These are phyloP conservation scores for Kluyveromyces sp. DNA, from an alignment of 1,139 yeast species.

Conservation along the genomic window DNA sequence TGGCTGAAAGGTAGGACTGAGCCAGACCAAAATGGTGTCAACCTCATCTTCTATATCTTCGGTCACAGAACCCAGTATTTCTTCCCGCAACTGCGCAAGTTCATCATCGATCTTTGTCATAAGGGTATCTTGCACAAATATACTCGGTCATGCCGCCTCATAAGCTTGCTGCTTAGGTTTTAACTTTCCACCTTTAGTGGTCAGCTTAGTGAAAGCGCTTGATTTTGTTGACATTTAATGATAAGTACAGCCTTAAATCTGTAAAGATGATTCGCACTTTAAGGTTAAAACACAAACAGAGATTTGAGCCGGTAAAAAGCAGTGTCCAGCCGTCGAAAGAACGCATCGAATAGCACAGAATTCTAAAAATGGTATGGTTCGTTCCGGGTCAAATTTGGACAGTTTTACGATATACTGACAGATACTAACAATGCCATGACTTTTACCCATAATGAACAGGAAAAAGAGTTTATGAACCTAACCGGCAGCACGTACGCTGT, in stretches of 20 bases:
- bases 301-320: no score
- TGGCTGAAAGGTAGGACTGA: conserved; percentile 21
- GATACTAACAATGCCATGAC: background rate
- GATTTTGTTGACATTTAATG: background rate
- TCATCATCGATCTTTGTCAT: conserved; percentile 6
- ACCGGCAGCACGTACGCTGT: conserved; percentile 18
- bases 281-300: no score
- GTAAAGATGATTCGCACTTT: no score
- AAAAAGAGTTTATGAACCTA: conserved; percentile 18
- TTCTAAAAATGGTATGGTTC: background rate
- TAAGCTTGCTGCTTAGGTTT: background rate
- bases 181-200: background rate
- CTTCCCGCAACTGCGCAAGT: conserved; percentile 3
- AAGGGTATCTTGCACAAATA: background rate
- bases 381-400: background rate
- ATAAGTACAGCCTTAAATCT: no score
- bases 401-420: no score
- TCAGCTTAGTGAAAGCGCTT: background rate
- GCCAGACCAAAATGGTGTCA: conserved; percentile 24
- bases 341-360: no score
- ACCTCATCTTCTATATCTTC: conserved; percentile 18
- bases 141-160: no score
- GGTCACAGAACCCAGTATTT: conserved; percentile 1
- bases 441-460: background rate
- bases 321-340: no score